These are phyloP conservation scores for Gonium pectorale DNA, from an alignment of 139 green algal species.

Conservation along the genomic window DNA sequence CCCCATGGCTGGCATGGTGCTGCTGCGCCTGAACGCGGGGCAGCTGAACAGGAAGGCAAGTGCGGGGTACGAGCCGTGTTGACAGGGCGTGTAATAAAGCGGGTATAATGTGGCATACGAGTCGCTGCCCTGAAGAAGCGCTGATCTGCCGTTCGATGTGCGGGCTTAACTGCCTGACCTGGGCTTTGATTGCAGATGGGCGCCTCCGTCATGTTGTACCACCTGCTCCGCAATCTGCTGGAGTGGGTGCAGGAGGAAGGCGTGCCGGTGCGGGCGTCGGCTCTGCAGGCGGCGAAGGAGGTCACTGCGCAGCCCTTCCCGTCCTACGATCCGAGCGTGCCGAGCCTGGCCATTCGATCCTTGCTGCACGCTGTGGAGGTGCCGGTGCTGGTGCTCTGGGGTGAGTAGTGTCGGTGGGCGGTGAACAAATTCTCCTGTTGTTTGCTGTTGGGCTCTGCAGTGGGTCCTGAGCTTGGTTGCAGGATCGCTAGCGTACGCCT, in stretches of 20 bases:
- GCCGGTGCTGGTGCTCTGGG: conserved; percentile 24
- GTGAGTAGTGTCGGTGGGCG: no score
- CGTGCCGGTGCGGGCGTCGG: background rate
- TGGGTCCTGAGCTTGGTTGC: no score
- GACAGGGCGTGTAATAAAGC: no score
- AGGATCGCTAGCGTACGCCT: no score
- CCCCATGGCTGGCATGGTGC: conserved; percentile 7
- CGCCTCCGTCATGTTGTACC: background rate
- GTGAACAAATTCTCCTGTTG: no score
- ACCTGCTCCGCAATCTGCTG: background rate
- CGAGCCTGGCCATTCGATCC: background rate
- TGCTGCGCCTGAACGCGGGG: background rate
- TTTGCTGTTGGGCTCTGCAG: no score
- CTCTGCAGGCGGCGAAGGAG: background rate
- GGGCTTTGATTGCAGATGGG: background rate
- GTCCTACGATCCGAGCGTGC: no score
- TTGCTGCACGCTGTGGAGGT: conserved; percentile 12
- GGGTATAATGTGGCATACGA: no score
- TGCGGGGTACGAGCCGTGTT: no score
- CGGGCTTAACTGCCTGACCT: background rate
- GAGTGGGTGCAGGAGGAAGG: background rate
- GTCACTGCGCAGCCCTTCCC: background rate
- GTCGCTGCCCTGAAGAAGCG: background rate
- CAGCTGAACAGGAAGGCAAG: background rate
- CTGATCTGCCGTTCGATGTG: background rate